Evolutionary conservation across 495 filamentous ascomycete genomes (phyloP), one percentile per base, ranked within the genome.

Genomic region (Pyronema omphalodes): DNA sequence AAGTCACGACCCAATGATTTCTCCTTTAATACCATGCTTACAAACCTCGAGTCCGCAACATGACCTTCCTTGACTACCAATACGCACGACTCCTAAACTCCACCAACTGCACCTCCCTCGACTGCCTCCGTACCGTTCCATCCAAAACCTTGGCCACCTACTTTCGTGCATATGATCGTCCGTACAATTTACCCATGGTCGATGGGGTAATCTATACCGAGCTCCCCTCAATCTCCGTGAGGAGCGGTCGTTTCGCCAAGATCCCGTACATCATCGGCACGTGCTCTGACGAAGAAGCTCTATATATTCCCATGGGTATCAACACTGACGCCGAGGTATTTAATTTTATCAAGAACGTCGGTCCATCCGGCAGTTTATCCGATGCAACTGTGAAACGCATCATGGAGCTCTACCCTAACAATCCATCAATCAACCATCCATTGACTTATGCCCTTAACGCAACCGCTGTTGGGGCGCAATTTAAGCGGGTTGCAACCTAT

Each of bases 271-370:
- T 82, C 40, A 65, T 71, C 40, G 79, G 80, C 9, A 71, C 77
- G 34, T 78, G 75, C 58, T 67, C 75, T 54, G 79, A 83, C 59
- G 78, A 82, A 53, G 73, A 76, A 15, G 71, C 74, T 15, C 59
- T 75, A 9, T 74, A 80, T 60, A 69, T 70, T 3, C 54, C 59
- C 2, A 49, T 49, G 9, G 68, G 66, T 12, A 67, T 76, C 50
- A 71, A 76, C 59, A 76, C 67, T 3, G 66, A 66, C 44, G 48
- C 51, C 3, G 66, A 77, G 18, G 70, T 76, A 33, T 51, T 59
- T 17, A 37, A 50, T 15, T 64, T 56, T 44, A 63, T 75, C 7
- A 56, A 54, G 49, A 57, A 58, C 33, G 58, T 52, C 9, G 41
- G 35, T 44, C 54, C 53, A 6, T 57, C 60, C 9, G 63, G 63